Evolutionary conservation across 352 stramenopile species (phyloP).

Genomic region (Phytopythium ostracodes): DNA sequence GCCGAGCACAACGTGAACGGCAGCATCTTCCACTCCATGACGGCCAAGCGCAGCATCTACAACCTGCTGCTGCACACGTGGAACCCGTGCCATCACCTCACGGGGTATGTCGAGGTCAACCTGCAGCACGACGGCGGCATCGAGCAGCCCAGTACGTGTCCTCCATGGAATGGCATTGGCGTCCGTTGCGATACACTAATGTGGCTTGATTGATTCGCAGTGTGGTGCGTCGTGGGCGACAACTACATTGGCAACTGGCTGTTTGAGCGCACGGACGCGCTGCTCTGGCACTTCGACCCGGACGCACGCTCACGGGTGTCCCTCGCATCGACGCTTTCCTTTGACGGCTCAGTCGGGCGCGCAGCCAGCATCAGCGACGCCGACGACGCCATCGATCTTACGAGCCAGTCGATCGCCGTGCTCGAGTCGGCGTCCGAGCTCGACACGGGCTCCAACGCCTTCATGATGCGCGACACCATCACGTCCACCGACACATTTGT

Average conservation of each 20-base stretch:
- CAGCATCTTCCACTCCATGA: constrained; percentile 30
- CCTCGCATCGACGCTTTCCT: constrained; percentile 1
- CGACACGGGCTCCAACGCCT: constrained; percentile 2
- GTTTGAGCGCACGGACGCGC: constrained; percentile 30
- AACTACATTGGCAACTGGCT: constrained; percentile 36
- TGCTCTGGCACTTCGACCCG: constrained; percentile 43
- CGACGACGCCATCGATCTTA: neutral
- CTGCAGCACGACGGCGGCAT: constrained; percentile 34
- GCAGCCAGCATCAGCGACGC: neutral
- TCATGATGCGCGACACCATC: constrained; percentile 9
- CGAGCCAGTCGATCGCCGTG: constrained; percentile 7
- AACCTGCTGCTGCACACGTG: constrained; percentile 28
- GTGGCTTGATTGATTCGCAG: constrained; percentile 8
- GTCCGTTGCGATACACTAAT: neutral
- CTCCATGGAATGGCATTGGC: neutral
- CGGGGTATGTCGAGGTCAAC: constrained; percentile 43
- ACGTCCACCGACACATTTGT: constrained; percentile 6
- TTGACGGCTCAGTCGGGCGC: neutral
- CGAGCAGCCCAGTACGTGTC: constrained; percentile 37
- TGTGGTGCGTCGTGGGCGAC: constrained; percentile 43
- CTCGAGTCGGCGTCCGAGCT: constrained; percentile 7
- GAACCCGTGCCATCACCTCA: constrained; percentile 41
- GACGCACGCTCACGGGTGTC: constrained; percentile 1
- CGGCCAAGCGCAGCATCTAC: constrained; percentile 39
- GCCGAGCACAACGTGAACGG: constrained; percentile 36